phyloP scores from a whole-genome alignment of 352 stramenopile genomes.

The Globisporangium sylvaticum region DNA sequence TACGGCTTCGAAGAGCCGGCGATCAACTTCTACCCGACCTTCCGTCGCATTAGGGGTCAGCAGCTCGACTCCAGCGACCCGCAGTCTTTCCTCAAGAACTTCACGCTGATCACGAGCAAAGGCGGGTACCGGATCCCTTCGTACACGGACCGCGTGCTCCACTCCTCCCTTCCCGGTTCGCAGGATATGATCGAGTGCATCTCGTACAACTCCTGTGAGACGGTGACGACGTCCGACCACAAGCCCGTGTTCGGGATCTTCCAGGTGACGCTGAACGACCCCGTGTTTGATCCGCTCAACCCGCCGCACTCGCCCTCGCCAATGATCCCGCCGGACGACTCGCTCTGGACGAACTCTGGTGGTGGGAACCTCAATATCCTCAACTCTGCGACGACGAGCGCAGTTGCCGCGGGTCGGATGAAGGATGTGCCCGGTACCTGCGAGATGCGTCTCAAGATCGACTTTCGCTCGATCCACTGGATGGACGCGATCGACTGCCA shows the following conservation, averaged over 20 bases:
- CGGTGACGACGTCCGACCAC: slow-evolving; percentile 75
- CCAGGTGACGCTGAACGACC: slow-evolving; percentile 32
- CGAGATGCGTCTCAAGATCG: slow-evolving; percentile 56
- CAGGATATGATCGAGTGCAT: slow-evolving; percentile 52
- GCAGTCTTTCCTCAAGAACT: slow-evolving; percentile 46
- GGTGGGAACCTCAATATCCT: slow-evolving; percentile 43
- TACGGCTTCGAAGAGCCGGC: slow-evolving; percentile 69
- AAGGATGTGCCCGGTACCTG: slow-evolving; percentile 57
- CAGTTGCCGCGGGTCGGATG: slow-evolving; percentile 37
- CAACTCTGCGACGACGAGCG: slow-evolving; percentile 14
- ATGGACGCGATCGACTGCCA: slow-evolving; percentile 46
- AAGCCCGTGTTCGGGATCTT: slow-evolving; percentile 76
- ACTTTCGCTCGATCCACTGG: slow-evolving; percentile 73
- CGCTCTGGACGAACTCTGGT: slow-evolving; percentile 40
- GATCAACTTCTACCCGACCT: slow-evolving; percentile 77
- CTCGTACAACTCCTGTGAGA: slow-evolving; percentile 77
- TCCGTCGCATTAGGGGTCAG: slow-evolving; percentile 64
- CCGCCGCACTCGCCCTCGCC: slow-evolving; percentile 16
- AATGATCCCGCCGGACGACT: slow-evolving; percentile 3
- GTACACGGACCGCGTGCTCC: slow-evolving; percentile 89
- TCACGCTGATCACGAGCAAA: slow-evolving; percentile 55
- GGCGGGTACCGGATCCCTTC: slow-evolving; percentile 75
- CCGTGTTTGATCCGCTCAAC: slow-evolving; percentile 6
- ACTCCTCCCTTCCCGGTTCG: slow-evolving; percentile 60
- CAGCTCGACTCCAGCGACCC: slow-evolving; percentile 27